Conservation (phyloP, 257 asterid genomes). For the Linaria vulgaris region DNA sequence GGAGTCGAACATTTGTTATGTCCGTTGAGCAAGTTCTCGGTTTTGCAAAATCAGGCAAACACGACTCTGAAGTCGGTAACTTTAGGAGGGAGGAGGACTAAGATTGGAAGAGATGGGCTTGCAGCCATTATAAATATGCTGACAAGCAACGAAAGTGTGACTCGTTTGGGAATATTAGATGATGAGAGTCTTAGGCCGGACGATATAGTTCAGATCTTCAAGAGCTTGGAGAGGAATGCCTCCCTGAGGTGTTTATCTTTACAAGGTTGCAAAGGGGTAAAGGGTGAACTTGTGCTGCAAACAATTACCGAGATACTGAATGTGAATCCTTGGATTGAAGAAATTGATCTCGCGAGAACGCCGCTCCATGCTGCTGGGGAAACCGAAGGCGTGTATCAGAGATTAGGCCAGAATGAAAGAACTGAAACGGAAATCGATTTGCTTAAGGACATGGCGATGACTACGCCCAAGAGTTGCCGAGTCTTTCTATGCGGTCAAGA, state of each 20-base stretch:
- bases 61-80: slow-evolving; percentile 50
- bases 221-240: slow-evolving; percentile 67
- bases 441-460: slow-evolving; percentile 63
- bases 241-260: slow-evolving; percentile 53
- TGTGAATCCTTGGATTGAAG: slow-evolving; percentile 90
- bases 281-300: slow-evolving; percentile 60
- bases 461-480: slow-evolving; percentile 60
- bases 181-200: slow-evolving; percentile 59
- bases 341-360: slow-evolving; percentile 58
- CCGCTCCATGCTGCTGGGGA: slow-evolving; percentile 65
- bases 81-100: slow-evolving; percentile 66
- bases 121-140: slow-evolving; percentile 64
- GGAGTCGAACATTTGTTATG: slow-evolving; percentile 83
- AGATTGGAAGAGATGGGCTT: slow-evolving; percentile 68
- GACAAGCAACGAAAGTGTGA: slow-evolving; percentile 54
- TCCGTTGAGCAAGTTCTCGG: slow-evolving; percentile 75
- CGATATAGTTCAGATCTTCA: slow-evolving; percentile 52
- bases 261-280: slow-evolving; percentile 79
- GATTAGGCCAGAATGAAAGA: slow-evolving; percentile 54
- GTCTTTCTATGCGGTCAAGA: slow-evolving; percentile 81
- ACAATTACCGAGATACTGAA: slow-evolving; percentile 58
- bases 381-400: slow-evolving; percentile 55
- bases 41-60: slow-evolving; percentile 76
- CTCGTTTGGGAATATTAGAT: slow-evolving; percentile 56
- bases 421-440: slow-evolving; percentile 57